Base-by-base conservation (phyloP, 2,329 filamentous ascomycete species). In the Neocucurbitaria cava region DNA sequence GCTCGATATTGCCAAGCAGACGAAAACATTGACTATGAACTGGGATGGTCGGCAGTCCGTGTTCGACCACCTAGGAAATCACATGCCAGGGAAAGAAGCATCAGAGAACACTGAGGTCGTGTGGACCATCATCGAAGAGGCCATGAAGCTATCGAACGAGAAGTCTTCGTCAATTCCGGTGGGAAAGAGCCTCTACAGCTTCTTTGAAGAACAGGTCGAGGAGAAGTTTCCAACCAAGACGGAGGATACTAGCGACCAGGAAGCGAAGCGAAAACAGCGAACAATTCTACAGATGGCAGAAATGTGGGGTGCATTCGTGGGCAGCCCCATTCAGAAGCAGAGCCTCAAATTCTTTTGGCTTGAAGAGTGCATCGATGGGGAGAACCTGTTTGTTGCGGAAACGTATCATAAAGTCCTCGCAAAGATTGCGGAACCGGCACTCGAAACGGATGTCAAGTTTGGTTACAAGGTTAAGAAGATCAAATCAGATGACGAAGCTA, bases 301-400 rank as follows among this genome's bases (percentile, higher is more conserved):
- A 62, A 81, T 86, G 65, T 91, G 89, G 88, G 89, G 89, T 2
- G 84, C 84, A 0, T 92, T 90, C 68, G 82, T 91, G 5, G 89
- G 89, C 13, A 88, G 83, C 54, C 82, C 85, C 0, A 79, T 90
- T 8, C 76, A 80, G 47, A 82, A 69, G 23, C 89, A 92, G 70
- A 91, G 88, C 63, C 77, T 92, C 28, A 90, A 87, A 76, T 92
- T 86, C 76, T 90, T 91, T 70, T 91, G 89, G 88, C 71, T 92
- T 5, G 89, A 92, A 69, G 88, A 92, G 73, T 90, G 88, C 61
- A 87, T 92, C 47, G 89, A 91, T 68, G 89, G 89, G 41, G 85
- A 84, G 68, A 88, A 87, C 62, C 79, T 85, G 28, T 87, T 88
- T 56, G 83, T 88, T 28, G 83, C 84, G 3, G 84, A 81, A 1